Evolutionary conservation across 2,329 filamentous ascomycete genomes (phyloP).

Genomic region (Talaromyces sp.): DNA sequence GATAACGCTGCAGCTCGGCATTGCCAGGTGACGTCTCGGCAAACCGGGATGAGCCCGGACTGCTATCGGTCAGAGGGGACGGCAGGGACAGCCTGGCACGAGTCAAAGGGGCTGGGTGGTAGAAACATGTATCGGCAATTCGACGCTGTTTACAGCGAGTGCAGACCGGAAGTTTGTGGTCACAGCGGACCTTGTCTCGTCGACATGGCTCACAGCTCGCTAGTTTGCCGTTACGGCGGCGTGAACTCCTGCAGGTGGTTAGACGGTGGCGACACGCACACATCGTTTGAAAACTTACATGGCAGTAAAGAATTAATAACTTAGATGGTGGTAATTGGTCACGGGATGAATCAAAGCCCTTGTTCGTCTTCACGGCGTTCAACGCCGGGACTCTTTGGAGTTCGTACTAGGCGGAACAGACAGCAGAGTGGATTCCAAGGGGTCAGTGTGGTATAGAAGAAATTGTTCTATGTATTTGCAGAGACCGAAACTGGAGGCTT

Average conservation of each 20-base stretch:
- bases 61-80: neutral
- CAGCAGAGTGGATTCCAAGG: neutral
- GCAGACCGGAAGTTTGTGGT: slow-evolving; percentile 27
- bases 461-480: neutral
- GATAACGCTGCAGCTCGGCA: neutral
- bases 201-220: slow-evolving; percentile 34
- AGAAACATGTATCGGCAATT: neutral
- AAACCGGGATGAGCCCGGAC: neutral
- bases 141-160: slow-evolving; percentile 1
- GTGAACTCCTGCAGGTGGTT: neutral
- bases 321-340: neutral
- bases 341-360: neutral
- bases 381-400: too few species aligned
- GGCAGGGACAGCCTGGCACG: neutral
- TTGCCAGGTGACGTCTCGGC: neutral
- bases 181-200: slow-evolving; percentile 30
- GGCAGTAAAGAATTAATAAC: neutral
- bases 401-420: too few species aligned
- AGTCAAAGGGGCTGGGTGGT: slow-evolving; percentile 6
- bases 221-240: slow-evolving; percentile 27
- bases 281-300: neutral
- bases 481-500: neutral
- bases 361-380: too few species aligned
- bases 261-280: neutral
- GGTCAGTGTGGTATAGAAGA: neutral